A percentile compares a stretch with the other conserved stretches of the same genome.
These are phyloP conservation scores for Brassica balearica DNA, from an alignment of 441 rosid species.

Conservation along the genomic window DNA sequence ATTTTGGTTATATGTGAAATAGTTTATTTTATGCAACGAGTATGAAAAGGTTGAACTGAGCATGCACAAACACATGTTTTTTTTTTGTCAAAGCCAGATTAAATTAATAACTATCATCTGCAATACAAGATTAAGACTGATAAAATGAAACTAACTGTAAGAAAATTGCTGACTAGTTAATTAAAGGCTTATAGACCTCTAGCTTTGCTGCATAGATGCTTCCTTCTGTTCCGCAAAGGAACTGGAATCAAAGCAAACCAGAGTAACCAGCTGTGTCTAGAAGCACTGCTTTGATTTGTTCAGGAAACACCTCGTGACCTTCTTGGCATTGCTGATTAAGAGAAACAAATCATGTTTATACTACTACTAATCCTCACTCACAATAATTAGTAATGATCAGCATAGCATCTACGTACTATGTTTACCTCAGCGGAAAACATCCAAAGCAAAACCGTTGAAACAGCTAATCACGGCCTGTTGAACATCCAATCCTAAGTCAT, in stretches of 20 bases:
- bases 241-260: constrained; percentile 47
- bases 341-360: constrained; percentile 18
- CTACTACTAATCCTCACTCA: constrained; percentile 7
- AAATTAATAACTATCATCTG: constrained; percentile 18
- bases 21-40: not conserved
- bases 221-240: constrained; percentile 7
- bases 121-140: constrained; percentile 3
- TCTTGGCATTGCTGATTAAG: constrained; percentile 61
- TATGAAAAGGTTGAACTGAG: constrained; percentile 4
- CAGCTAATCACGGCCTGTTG: constrained; percentile 70
- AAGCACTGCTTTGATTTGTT: constrained; percentile 77
- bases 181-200: not conserved
- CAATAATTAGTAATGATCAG: not conserved
- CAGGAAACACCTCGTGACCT: constrained; percentile 59
- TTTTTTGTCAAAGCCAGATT: constrained; percentile 5
- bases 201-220: constrained; percentile 28
- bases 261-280: constrained; percentile 75
- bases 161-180: constrained; percentile 10
- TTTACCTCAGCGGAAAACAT: constrained; percentile 72
- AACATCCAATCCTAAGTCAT: constrained; percentile 68
- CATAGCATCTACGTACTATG: constrained; percentile 5
- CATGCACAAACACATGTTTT: not conserved
- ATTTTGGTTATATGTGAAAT: not conserved
- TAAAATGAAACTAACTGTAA: constrained; percentile 23
- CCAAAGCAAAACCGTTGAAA: constrained; percentile 65